These are phyloP conservation scores for Venturiaceae sp. DNA, from an alignment of 2,329 filamentous ascomycete genomes.

Conservation along the genomic window DNA sequence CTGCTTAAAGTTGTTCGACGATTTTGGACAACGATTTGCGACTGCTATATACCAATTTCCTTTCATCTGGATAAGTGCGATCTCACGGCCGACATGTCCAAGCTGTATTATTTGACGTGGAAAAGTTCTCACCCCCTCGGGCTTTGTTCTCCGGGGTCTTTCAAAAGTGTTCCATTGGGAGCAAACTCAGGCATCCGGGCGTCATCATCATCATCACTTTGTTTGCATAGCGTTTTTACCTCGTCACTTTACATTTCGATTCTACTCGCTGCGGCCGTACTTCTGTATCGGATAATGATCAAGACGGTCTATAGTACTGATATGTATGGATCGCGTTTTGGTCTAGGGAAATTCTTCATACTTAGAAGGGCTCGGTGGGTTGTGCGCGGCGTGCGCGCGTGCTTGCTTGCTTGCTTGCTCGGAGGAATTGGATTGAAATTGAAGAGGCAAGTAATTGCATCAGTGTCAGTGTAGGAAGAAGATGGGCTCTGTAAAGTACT, in stretches of 20 bases:
- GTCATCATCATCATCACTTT: not conserved
- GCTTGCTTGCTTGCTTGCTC: not conserved
- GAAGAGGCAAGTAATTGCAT: not conserved
- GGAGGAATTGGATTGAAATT: not conserved
- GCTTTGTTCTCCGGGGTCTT: not conserved
- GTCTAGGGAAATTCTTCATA: not conserved
- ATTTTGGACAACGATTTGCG: too few species aligned
- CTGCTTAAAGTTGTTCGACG: not conserved
- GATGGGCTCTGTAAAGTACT: not conserved
- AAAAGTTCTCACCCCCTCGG: too few species aligned
- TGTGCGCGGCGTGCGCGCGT: not conserved
- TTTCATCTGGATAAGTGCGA: not conserved
- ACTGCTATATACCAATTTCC: not conserved
- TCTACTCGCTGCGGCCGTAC: not conserved
- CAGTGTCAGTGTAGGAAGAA: not conserved
- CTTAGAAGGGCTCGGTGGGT: not conserved
- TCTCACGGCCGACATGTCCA: not conserved
- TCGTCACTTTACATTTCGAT: not conserved
- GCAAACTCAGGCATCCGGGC: not conserved
- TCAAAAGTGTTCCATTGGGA: not conserved
- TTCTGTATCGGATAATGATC: not conserved
- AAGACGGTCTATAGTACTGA: not conserved
- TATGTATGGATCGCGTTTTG: not conserved
- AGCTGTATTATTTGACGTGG: not conserved
- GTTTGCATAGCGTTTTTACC: slow-evolving; percentile 1